Evolutionary conservation across 2,329 filamentous ascomycete species (phyloP).

Genomic region (Alternaria conjuncta): DNA sequence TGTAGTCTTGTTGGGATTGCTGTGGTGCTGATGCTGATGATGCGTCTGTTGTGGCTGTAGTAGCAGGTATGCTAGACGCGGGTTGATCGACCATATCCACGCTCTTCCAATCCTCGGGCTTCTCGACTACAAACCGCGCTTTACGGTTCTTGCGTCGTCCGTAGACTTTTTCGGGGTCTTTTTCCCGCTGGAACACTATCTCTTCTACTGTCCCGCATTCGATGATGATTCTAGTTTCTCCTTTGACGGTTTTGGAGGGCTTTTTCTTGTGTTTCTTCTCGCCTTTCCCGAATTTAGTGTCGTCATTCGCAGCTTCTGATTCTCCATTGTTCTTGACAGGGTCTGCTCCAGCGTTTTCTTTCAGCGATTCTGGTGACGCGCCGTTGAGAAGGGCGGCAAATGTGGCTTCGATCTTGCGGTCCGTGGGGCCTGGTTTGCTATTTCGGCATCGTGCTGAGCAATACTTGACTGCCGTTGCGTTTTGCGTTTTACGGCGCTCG

Average conservation of each 20-base stretch:
- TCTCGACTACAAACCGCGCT: constrained; percentile 48
- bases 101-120: constrained; percentile 51
- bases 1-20: not conserved
- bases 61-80: not conserved
- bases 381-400: constrained; percentile 54
- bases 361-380: constrained; percentile 38
- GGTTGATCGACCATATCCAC: constrained; percentile 54
- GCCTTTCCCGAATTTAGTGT: constrained; percentile 3
- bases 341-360: constrained; percentile 12
- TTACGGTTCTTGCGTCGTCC: constrained; percentile 56
- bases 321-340: not conserved
- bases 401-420: constrained; percentile 60
- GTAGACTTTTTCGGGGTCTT: constrained; percentile 55
- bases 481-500: constrained; percentile 41
- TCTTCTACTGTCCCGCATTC: constrained; percentile 59
- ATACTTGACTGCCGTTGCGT: constrained; percentile 57
- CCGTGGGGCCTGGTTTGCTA: constrained; percentile 58
- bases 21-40: not conserved
- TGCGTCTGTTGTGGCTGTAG: not conserved
- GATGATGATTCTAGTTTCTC: constrained; percentile 59
- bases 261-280: constrained; percentile 38
- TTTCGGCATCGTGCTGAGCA: constrained; percentile 63
- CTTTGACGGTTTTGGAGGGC: constrained; percentile 49
- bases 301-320: not conserved
- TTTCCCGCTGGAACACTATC: constrained; percentile 56